phyloP scores from a whole-genome alignment of 306 rosid genomes.

The Cyclanthera cordifolia region DNA sequence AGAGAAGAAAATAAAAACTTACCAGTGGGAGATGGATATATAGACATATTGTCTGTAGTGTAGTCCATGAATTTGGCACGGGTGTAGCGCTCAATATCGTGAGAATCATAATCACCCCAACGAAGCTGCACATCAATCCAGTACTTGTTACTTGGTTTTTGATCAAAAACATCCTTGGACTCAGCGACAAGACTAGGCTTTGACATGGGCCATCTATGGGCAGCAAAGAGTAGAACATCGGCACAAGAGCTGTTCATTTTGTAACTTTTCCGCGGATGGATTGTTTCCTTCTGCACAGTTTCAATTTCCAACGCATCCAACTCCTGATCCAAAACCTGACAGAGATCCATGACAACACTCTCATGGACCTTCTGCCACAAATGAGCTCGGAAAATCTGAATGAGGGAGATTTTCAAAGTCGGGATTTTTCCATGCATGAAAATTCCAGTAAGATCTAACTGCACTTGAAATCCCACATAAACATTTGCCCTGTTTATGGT shows the following conservation, averaged over 20 bases:
- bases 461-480: slow-evolving; percentile 98
- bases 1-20: neutral
- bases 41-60: slow-evolving; percentile 97
- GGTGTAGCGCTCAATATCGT: slow-evolving; percentile 95
- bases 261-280: slow-evolving; percentile 97
- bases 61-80: slow-evolving; percentile 98
- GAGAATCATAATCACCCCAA: slow-evolving; percentile 99
- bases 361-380: slow-evolving; percentile 99
- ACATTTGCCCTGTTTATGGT: slow-evolving; percentile 97
- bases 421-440: slow-evolving; percentile 99
- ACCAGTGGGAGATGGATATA: slow-evolving; percentile 98
- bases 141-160: slow-evolving; percentile 94
- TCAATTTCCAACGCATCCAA: slow-evolving; percentile 97
- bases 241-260: slow-evolving; percentile 99
- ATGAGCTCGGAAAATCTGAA: slow-evolving; percentile 97
- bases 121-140: slow-evolving; percentile 98
- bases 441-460: slow-evolving; percentile 91
- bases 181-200: slow-evolving; percentile 99
- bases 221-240: slow-evolving; percentile 91
- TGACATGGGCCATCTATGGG: slow-evolving; percentile 99
- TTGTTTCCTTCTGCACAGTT: slow-evolving; percentile 97
- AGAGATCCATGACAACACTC: slow-evolving; percentile 99
- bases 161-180: slow-evolving; percentile 97
- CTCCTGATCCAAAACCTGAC: slow-evolving; percentile 99
- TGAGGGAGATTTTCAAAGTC: slow-evolving; percentile 87